Conservation (phyloP, 2,329 filamentous ascomycete genomes). For the Aspergillus tubingensis region DNA sequence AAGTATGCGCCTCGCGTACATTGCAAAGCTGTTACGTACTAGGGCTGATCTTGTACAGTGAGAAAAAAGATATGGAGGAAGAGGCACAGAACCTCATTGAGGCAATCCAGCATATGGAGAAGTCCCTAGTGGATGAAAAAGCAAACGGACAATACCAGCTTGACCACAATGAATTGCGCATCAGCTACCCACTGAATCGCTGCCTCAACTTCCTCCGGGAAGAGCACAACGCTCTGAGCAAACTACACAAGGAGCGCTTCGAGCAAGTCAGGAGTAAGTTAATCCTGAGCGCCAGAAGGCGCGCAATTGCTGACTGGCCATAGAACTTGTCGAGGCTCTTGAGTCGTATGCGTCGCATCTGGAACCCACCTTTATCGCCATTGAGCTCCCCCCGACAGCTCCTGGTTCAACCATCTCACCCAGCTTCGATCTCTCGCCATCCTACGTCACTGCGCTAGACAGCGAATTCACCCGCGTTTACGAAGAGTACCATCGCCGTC, state of each 20-base stretch:
- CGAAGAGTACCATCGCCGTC: conserved; percentile 87
- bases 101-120: conserved; percentile 89
- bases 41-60: conserved; percentile 45
- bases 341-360: conserved; percentile 96
- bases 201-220: conserved; percentile 83
- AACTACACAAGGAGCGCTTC: conserved; percentile 84
- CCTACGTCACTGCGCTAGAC: conserved; percentile 84
- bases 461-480: conserved; percentile 92
- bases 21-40: background rate
- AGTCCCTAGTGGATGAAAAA: conserved; percentile 77
- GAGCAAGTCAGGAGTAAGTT: conserved; percentile 92
- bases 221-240: conserved; percentile 77
- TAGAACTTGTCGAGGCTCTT: conserved; percentile 89
- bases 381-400: conserved; percentile 79
- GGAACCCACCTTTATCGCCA: conserved; percentile 81
- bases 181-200: conserved; percentile 79
- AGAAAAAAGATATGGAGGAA: conserved; percentile 89
- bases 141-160: conserved; percentile 63
- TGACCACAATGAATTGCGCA: conserved; percentile 68
- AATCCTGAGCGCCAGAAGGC: background rate
- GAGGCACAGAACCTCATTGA: conserved; percentile 84
- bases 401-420: conserved; percentile 75
- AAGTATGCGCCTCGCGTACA: conserved; percentile 49
- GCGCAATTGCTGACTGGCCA: conserved; percentile 25
- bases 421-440: conserved; percentile 86